phyloP scores from a whole-genome alignment of 768 basidiomycete genomes.

The Mycena vitilis region DNA sequence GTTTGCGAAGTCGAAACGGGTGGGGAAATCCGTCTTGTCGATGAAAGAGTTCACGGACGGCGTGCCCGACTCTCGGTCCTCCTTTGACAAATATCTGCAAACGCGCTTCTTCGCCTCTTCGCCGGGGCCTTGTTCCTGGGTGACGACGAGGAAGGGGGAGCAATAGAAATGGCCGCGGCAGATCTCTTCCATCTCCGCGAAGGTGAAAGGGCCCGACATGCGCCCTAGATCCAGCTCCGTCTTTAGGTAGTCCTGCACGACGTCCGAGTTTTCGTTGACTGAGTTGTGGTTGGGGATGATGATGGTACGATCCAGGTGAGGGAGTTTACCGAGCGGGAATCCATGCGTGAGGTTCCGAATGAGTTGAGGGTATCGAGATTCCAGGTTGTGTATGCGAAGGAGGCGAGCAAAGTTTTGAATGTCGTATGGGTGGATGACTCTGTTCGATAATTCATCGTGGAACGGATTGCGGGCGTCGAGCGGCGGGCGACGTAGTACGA shows the following conservation, averaged over 20 bases:
- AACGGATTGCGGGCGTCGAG: too few species aligned
- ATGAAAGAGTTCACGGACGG: slow-evolving; percentile 35
- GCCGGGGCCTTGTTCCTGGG: slow-evolving; percentile 29
- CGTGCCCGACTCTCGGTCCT: background rate
- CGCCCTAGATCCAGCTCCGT: slow-evolving; percentile 27
- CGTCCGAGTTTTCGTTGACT: too few species aligned
- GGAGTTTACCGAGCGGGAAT: too few species aligned
- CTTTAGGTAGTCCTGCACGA: slow-evolving; percentile 25
- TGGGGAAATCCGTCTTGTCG: slow-evolving; percentile 25
- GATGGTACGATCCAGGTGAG: too few species aligned
- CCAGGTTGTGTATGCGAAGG: too few species aligned
- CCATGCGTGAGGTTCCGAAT: too few species aligned
- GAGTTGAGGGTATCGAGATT: too few species aligned
- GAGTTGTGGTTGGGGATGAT: too few species aligned
- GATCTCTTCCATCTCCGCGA: slow-evolving; percentile 34
- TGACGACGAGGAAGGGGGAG: slow-evolving; percentile 38
- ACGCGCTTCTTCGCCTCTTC: slow-evolving; percentile 33
- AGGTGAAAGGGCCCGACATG: slow-evolving; percentile 35
- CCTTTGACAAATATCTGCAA: slow-evolving; percentile 39
- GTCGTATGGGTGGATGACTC: too few species aligned
- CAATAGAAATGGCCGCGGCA: slow-evolving; percentile 42
- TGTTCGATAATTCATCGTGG: too few species aligned
- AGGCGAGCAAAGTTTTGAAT: too few species aligned
- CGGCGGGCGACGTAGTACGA: too few species aligned
- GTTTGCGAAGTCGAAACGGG: slow-evolving; percentile 13